Base-by-base conservation (phyloP, 2,329 filamentous ascomycete genomes). In the Bisporella sp. region DNA sequence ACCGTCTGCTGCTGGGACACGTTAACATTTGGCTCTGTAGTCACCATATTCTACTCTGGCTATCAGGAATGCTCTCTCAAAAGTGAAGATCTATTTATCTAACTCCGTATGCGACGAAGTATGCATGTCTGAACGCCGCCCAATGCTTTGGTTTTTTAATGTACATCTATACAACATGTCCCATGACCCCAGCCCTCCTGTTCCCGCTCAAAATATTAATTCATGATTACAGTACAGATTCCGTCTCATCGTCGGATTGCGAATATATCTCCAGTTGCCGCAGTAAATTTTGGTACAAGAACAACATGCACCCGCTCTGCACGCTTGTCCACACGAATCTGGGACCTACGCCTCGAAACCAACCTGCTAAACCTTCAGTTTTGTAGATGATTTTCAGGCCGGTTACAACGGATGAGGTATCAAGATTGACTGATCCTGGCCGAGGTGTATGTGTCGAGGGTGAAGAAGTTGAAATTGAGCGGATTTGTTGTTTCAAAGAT, bases 271-370 rank as follows among this genome's bases (percentile, higher is more conserved):
- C 86, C 58, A 97, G 77, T 69, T 84, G 81, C 62, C 86, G 84
- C 64, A 97, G 71, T 50, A 97, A 74, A 53, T 84, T 86, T 71
- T 97, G 92, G 68, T 97, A 97, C 67, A 96, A 74, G 60, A 97
- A 91, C 65, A 97, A 75, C 92, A 97, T 97, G 58, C 89, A 95
- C 41, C 91, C 88, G 64, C 88, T 96, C 73, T 99, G 93, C 51
- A 97, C 89, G 63, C 92, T 96, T 28, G 93, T 99, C 93, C 93
- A 99, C 11, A 97, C 89, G 51, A 85, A 85, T 48, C 93, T 81
- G 1, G 93, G 93, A 0, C 92, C 92, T 1, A 99, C 92, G 30
- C 93, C 93, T 51, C 93, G 82, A 70, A 99, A 99, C 84, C 89
- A 95, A 1, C 93, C 95, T 2, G 79, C 79, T 12, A 97, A 60